Evolutionary conservation across 2,329 filamentous ascomycete species (phyloP).

Genomic region (Zymoseptoria pseudotritici): DNA sequence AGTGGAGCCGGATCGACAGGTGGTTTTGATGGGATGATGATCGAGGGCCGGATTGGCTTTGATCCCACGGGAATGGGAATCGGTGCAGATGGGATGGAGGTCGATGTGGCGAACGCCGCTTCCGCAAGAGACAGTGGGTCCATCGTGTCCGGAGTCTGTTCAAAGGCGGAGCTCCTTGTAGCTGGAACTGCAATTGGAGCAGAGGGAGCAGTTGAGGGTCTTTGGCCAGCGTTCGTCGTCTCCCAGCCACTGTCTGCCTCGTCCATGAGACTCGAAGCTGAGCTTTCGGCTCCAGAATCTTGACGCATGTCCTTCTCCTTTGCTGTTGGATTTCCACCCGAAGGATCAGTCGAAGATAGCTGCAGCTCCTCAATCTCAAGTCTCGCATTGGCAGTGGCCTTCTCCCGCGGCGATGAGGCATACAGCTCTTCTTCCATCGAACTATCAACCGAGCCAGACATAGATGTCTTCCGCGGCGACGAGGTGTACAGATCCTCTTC

Average conservation of each 20-base stretch:
- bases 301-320: neutral
- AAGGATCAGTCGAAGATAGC: neutral
- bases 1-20: neutral
- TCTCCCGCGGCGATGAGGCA: neutral
- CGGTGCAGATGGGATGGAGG: neutral
- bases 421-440: neutral
- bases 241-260: neutral
- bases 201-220: neutral
- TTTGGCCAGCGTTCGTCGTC: neutral
- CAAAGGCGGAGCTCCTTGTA: neutral
- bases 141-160: neutral
- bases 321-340: neutral
- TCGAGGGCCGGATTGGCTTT: neutral
- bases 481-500: neutral
- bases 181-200: neutral
- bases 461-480: neutral
- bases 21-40: neutral
- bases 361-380: neutral
- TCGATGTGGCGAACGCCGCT: neutral
- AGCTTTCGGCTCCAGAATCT: neutral
- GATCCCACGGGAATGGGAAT: neutral
- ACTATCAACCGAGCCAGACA: neutral
- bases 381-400: neutral
- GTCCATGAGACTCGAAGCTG: neutral
- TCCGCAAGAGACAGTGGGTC: neutral